A percentile compares a stretch with the other conserved stretches of the same genome.
phyloP scores from a whole-genome alignment of 257 asterid genomes.

The Penstemon eatonii region DNA sequence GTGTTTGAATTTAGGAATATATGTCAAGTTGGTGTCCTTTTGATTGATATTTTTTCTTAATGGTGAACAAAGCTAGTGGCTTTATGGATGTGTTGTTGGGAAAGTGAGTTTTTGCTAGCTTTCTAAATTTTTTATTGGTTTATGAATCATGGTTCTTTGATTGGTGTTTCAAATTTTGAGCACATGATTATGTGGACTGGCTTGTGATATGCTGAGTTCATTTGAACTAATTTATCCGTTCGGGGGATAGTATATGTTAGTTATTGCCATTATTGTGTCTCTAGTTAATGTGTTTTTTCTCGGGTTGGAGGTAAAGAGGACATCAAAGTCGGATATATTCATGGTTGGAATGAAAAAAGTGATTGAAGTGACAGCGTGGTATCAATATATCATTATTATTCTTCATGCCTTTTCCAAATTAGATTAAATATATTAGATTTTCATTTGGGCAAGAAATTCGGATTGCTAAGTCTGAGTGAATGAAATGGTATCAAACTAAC shows the following conservation, averaged over 20 bases:
- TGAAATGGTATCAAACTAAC: background rate
- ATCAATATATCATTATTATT: no score
- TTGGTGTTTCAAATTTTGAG: no score
- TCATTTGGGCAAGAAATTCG: background rate
- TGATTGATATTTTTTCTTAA: background rate
- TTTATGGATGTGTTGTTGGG: background rate
- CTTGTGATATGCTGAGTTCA: background rate
- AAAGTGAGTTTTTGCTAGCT: no score
- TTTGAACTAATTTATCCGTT: background rate
- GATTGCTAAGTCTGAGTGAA: background rate
- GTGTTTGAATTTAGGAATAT: background rate
- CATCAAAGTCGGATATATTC: background rate
- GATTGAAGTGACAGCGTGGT: no score
- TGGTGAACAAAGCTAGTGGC: constrained; percentile 1
- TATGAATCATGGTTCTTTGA: no score
- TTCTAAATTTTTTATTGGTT: no score
- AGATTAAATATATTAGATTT: background rate
- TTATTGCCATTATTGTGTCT: background rate
- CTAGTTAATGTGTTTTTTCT: background rate
- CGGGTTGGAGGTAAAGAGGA: background rate
- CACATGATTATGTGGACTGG: background rate
- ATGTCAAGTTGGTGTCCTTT: constrained; percentile 13
- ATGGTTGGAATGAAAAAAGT: background rate
- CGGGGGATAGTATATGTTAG: background rate
- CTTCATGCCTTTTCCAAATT: no score